Evolutionary conservation across 1,284 basidiomycete species (phyloP), one percentile per base, ranked within the genome.

Genomic region (Athelia sp.): DNA sequence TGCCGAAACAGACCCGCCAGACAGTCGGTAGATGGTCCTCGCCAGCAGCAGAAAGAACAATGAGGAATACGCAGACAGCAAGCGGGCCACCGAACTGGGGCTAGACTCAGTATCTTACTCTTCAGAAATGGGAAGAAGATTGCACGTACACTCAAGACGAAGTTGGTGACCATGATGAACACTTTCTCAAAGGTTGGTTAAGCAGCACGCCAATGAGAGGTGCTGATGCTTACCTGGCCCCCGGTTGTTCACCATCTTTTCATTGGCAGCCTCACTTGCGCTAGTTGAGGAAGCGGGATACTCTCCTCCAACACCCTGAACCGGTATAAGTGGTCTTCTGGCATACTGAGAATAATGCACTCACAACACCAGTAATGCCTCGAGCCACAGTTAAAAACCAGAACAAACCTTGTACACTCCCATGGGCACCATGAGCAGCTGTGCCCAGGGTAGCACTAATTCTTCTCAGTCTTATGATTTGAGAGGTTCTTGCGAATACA

Each of bases 381-480:
- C 84, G 72, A 13, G 86, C 82, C 52, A 90, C 67, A 0, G 86
- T 87, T 54, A 90, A 68, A 65, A 85, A 87, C 88, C 88, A 91
- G 60, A 90, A 86, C 43, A 90, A 68, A 22, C 83, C 85, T 58
- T 70, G 57, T 47, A 71, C 67, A 53, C 74, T 83, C 45, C 80
- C 81, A 42, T 79, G 65, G 1, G 76, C 74, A 2, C 83, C 87
- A 56, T 83, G 77, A 13, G 89, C 82, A 3, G 82, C 87, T 1
- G 88, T 89, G 8, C 78, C 79, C 32, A 91, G 73, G 24, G 76
- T 85, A 15, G 83, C 82, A 26, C 36, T 40, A n/a, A 8, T 17
- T 6, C 36, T 8, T 9, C 8, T 40, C 19, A 40, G 36, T 40
- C n/a, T n/a, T 6, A n/a, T n/a, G n/a, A 6, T n/a, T 40, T n/a